A percentile compares a stretch with the other conserved stretches of the same genome.
Evolutionary conservation across 179 eudicot genomes (phyloP).

Genomic region (Beta lomatogona): DNA sequence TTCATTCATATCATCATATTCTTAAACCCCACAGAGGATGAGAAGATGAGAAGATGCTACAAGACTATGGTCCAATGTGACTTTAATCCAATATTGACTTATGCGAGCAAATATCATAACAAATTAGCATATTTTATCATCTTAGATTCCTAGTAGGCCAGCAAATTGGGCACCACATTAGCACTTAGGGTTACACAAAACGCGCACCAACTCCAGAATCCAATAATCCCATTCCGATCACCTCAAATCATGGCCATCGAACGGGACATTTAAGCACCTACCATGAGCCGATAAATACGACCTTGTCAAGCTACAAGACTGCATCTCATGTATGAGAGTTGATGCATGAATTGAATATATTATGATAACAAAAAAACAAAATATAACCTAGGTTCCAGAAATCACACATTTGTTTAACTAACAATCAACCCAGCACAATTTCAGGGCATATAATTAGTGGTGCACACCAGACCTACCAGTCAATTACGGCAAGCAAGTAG

Average conservation of each 20-base stretch:
- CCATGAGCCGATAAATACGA: neutral
- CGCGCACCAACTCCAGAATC: slow-evolving; percentile 7
- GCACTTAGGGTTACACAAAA: neutral
- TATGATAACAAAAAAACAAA: neutral
- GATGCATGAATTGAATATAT: neutral
- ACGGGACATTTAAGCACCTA: neutral
- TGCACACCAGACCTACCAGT: neutral
- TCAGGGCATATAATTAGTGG: neutral
- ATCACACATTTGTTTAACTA: slow-evolving; percentile 7
- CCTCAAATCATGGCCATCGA: neutral
- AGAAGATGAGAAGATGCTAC: slow-evolving; percentile 9
- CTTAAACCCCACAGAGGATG: slow-evolving; percentile 21
- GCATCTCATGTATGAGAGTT: neutral
- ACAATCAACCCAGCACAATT: neutral
- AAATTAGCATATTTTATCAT: slow-evolving; percentile 4
- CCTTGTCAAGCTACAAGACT: slow-evolving; percentile 13
- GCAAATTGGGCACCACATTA: slow-evolving; percentile 12
- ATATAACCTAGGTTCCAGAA: neutral
- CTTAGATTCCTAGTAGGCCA: neutral
- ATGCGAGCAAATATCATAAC: neutral
- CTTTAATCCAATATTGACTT: neutral
- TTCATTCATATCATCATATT: neutral
- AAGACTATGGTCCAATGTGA: slow-evolving; percentile 8
- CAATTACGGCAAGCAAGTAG: slow-evolving; percentile 16
- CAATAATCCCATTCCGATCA: neutral